phyloP scores from a whole-genome alignment of 345 rosid genomes.

The Diplotaxis tenuifolia region DNA sequence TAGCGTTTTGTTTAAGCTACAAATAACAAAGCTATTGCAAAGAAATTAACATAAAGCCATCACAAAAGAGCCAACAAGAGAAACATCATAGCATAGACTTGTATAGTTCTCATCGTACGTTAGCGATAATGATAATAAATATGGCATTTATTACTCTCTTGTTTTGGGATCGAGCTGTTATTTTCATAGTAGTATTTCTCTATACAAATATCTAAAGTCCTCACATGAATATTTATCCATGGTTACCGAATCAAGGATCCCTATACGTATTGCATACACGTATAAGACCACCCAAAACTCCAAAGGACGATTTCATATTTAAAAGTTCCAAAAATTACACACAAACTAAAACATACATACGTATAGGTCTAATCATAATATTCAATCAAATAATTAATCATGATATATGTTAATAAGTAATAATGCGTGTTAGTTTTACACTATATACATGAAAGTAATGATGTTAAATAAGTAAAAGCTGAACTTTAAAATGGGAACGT shows the following conservation, averaged over 20 bases:
- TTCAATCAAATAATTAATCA: constrained; percentile 1
- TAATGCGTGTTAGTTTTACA: constrained; percentile 17
- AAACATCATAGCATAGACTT: constrained; percentile 16
- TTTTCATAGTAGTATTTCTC: constrained; percentile 27
- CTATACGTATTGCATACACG: neutral
- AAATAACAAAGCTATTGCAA: neutral
- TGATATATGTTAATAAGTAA: neutral
- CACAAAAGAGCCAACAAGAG: constrained; percentile 25
- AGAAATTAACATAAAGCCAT: neutral
- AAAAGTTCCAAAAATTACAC: neutral
- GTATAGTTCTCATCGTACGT: constrained; percentile 35
- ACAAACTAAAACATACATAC: neutral
- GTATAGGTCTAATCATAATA: neutral
- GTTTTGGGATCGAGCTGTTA: constrained; percentile 22
- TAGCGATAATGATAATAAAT: constrained; percentile 22
- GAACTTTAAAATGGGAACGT: constrained; percentile 34
- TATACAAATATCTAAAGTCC: constrained; percentile 29
- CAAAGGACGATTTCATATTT: neutral
- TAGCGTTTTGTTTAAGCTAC: neutral
- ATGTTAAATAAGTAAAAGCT: neutral
- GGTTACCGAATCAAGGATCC: neutral
- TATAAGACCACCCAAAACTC: constrained; percentile 1
- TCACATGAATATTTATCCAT: constrained; percentile 14
- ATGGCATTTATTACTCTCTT: constrained; percentile 25
- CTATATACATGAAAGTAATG: neutral